A percentile compares a stretch with the other conserved stretches of the same genome.
phyloP scores from a whole-genome alignment of 2,329 filamentous ascomycete genomes.

The Lasiodiplodia theobromae region DNA sequence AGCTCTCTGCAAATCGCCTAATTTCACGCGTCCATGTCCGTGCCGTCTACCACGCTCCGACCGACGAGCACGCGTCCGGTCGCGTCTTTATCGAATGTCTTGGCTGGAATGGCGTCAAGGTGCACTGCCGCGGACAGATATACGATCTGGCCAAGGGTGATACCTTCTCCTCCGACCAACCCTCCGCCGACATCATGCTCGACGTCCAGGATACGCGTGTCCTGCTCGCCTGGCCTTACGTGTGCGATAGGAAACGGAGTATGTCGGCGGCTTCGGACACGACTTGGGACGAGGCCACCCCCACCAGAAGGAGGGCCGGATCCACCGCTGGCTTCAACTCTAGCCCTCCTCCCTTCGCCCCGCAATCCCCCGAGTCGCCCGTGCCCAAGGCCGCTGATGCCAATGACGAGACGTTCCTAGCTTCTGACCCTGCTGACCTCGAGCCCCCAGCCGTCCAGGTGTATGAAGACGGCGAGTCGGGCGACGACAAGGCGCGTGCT shows the following conservation, averaged over 20 bases:
- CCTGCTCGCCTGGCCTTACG: slow-evolving; percentile 83
- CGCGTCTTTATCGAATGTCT: slow-evolving; percentile 88
- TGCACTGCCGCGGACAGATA: slow-evolving; percentile 88
- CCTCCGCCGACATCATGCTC: slow-evolving; percentile 88
- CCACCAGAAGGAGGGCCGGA: slow-evolving; percentile 35
- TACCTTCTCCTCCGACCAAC: slow-evolving; percentile 87
- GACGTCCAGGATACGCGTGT: slow-evolving; percentile 94
- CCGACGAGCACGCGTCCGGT: slow-evolving; percentile 72
- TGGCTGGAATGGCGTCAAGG: slow-evolving; percentile 93
- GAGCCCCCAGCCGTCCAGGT: slow-evolving; percentile 39
- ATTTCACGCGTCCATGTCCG: slow-evolving; percentile 94
- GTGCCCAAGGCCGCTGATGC: slow-evolving; percentile 45
- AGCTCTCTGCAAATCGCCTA: slow-evolving; percentile 88
- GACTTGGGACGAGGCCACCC: slow-evolving; percentile 67
- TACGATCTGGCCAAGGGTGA: slow-evolving; percentile 89
- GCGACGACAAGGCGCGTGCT: slow-evolving; percentile 36
- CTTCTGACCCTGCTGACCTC: slow-evolving; percentile 44
- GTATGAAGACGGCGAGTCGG: slow-evolving; percentile 48
- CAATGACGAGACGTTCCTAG: slow-evolving; percentile 50
- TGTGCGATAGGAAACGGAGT: slow-evolving; percentile 37
- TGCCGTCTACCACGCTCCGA: slow-evolving; percentile 79
- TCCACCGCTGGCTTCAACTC: slow-evolving; percentile 59
- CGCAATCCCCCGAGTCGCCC: slow-evolving; percentile 79
- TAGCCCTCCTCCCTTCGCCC: slow-evolving; percentile 68
- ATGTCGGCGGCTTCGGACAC: slow-evolving; percentile 63